Percentiles rank a stretch among this genome's conserved stretches.
Conservation (phyloP, 1,284 basidiomycete genomes). For the Phenoliferia sp. region DNA sequence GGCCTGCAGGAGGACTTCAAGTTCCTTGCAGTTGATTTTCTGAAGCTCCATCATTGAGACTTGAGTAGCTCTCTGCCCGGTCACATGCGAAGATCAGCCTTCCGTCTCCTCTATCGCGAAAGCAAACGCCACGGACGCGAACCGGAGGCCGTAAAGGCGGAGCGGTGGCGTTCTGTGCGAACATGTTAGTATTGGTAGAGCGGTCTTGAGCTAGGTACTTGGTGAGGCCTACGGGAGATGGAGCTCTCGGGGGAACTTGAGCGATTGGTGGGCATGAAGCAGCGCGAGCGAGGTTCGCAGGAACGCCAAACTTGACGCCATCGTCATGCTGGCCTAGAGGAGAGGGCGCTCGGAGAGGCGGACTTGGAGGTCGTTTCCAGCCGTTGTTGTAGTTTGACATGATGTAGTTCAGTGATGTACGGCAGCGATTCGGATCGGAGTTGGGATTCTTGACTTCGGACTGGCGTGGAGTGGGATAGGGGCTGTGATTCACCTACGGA, state of each 20-base stretch:
- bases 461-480: neutral
- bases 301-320: neutral
- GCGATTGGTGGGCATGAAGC: neutral
- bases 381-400: neutral
- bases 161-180: neutral
- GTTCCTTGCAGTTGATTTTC: neutral
- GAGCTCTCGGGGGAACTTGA: neutral
- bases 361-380: neutral
- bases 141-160: neutral
- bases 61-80: neutral
- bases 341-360: neutral
- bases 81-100: neutral
- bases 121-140: neutral
- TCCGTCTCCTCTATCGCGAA: neutral
- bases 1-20: neutral
- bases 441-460: neutral
- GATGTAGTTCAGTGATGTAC: neutral
- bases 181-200: neutral
- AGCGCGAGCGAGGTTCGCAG: neutral
- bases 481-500: neutral
- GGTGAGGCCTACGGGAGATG: neutral
- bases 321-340: neutral
- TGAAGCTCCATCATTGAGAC: neutral
- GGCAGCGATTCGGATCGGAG: neutral
- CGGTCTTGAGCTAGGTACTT: neutral